Evolutionary conservation across 768 basidiomycete genomes (phyloP).

Genomic region (Amanita muscaria): DNA sequence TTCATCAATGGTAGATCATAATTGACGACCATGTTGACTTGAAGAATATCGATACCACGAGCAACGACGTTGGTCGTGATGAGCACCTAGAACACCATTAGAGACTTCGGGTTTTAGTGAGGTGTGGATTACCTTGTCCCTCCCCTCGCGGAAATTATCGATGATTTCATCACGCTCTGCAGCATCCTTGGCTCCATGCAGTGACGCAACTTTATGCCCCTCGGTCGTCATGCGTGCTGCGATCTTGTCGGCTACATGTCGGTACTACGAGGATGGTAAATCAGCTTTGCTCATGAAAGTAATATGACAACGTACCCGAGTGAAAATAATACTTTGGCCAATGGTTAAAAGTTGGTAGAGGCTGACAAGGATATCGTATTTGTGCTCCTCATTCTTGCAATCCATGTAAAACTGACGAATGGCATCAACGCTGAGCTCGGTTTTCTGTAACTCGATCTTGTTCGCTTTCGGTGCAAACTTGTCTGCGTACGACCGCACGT

Average conservation of each 20-base stretch:
- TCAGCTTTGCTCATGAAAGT: constrained; percentile 4
- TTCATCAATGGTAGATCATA: constrained; percentile 89
- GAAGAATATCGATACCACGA: constrained; percentile 94
- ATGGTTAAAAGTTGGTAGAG: constrained; percentile 88
- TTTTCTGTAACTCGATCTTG: constrained; percentile 91
- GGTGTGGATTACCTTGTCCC: constrained; percentile 63
- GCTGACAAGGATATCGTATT: constrained; percentile 91
- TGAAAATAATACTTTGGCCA: constrained; percentile 98
- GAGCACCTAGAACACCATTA: constrained; percentile 35
- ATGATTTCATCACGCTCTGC: constrained; percentile 86
- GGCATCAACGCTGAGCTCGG: constrained; percentile 88
- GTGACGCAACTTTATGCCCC: constrained; percentile 92
- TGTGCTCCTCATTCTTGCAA: constrained; percentile 82
- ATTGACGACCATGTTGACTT: constrained; percentile 99
- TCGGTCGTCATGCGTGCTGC: constrained; percentile 84
- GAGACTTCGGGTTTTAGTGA: background rate
- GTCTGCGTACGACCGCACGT: constrained; percentile 83
- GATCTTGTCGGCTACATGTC: constrained; percentile 89
- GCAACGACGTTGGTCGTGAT: constrained; percentile 99
- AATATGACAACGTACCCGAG: constrained; percentile 50
- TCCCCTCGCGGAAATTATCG: constrained; percentile 92
- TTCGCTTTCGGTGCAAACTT: constrained; percentile 93
- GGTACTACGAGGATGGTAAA: constrained; percentile 41
- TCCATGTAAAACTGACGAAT: constrained; percentile 99
- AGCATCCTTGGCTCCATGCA: constrained; percentile 92